phyloP scores from a whole-genome alignment of 2,329 filamentous ascomycete species.

The Phoma sp. region DNA sequence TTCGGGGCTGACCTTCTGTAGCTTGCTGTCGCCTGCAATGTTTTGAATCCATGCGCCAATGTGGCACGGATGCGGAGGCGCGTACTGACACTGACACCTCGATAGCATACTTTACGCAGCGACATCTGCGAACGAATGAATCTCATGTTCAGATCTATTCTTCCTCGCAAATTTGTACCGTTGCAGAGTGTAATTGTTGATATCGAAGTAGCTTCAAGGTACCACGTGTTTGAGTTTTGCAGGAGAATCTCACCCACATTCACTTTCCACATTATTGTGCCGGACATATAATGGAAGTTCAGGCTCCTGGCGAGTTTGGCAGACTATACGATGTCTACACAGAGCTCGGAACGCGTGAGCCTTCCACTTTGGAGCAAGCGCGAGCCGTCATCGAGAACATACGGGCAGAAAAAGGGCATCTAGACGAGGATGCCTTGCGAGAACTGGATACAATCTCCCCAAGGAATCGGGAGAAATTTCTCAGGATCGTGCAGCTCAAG shows the following conservation, averaged over 20 bases:
- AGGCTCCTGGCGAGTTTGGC: neutral
- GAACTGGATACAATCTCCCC: slow-evolving; percentile 14
- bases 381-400: slow-evolving; percentile 24
- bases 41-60: neutral
- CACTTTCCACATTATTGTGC: neutral
- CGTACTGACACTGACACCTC: neutral
- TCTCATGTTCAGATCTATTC: neutral
- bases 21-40: neutral
- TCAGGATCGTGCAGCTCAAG: slow-evolving; percentile 13
- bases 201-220: neutral
- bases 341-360: slow-evolving; percentile 24
- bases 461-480: slow-evolving; percentile 9
- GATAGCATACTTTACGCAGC: neutral
- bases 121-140: neutral
- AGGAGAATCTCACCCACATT: neutral
- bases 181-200: neutral
- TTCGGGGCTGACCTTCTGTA: neutral
- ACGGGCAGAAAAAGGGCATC: slow-evolving; percentile 23
- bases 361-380: slow-evolving; percentile 20
- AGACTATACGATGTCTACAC: neutral
- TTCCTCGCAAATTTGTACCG: neutral
- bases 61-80: neutral
- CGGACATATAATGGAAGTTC: neutral
- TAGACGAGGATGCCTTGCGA: slow-evolving; percentile 19
- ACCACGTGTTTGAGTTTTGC: neutral